These are phyloP conservation scores for Talaromyces verruculosus DNA, from an alignment of 2,329 filamentous ascomycete genomes.

Conservation along the genomic window DNA sequence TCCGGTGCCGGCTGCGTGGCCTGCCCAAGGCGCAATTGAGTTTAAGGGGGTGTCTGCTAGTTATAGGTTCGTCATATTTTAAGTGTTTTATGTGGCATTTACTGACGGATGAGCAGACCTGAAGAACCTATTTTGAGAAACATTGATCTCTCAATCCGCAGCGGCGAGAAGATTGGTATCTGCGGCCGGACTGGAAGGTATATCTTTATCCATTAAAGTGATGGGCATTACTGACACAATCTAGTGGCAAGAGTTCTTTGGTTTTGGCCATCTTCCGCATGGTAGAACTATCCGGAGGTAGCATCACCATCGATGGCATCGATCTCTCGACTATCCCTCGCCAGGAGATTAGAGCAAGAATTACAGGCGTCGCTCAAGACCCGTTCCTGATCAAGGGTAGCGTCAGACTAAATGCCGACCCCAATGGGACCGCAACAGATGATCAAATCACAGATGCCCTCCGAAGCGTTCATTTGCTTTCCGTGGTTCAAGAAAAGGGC, in stretches of 20 bases:
- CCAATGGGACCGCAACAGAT: slow-evolving; percentile 34
- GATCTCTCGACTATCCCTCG: slow-evolving; percentile 43
- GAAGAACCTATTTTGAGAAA: slow-evolving; percentile 45
- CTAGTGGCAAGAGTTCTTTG: slow-evolving; percentile 47
- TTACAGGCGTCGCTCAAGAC: slow-evolving; percentile 49
- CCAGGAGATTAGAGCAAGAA: slow-evolving; percentile 40
- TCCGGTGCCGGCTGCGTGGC: slow-evolving; percentile 44
- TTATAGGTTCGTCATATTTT: slow-evolving; percentile 38
- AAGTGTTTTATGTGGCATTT: background rate
- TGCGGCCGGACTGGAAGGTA: slow-evolving; percentile 40
- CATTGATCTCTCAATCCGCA: slow-evolving; percentile 48
- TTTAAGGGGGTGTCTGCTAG: slow-evolving; percentile 48
- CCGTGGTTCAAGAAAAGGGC: slow-evolving; percentile 41
- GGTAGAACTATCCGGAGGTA: slow-evolving; percentile 42
- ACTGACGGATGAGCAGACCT: slow-evolving; percentile 9
- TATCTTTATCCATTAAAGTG: background rate
- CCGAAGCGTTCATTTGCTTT: slow-evolving; percentile 39
- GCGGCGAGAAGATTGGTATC: slow-evolving; percentile 44
- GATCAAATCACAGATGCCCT: slow-evolving; percentile 39
- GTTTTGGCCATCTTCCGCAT: slow-evolving; percentile 46
- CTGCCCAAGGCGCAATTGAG: slow-evolving; percentile 43
- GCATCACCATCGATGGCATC: slow-evolving; percentile 45
- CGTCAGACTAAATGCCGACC: slow-evolving; percentile 43
- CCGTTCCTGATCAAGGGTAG: slow-evolving; percentile 44
- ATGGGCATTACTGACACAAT: background rate